phyloP scores from a whole-genome alignment of 352 stramenopile genomes.

The Phytophthora fragariaefolia region DNA sequence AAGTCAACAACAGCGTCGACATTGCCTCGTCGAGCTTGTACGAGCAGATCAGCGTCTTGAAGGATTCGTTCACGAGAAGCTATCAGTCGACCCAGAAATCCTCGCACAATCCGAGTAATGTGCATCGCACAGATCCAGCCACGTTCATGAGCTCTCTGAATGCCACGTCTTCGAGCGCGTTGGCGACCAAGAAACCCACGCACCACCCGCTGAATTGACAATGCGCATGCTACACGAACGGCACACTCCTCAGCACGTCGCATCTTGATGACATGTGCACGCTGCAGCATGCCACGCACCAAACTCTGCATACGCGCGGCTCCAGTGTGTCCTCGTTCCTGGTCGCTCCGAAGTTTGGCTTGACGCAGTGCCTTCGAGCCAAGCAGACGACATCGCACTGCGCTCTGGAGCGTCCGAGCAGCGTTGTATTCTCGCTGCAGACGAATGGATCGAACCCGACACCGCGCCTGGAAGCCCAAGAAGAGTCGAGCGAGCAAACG shows the following conservation, averaged over 20 bases:
- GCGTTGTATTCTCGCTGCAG: slow-evolving; percentile 37
- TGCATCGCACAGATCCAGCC: slow-evolving; percentile 47
- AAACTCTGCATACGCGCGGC: slow-evolving; percentile 51
- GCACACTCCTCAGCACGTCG: slow-evolving; percentile 43
- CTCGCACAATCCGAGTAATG: slow-evolving; percentile 59
- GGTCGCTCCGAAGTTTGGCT: slow-evolving; percentile 7
- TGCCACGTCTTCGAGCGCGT: slow-evolving; percentile 32
- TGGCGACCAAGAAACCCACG: slow-evolving; percentile 56
- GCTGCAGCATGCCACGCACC: slow-evolving; percentile 42
- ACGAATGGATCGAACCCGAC: slow-evolving; percentile 46
- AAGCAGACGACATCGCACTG: slow-evolving; percentile 34
- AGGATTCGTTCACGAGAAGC: slow-evolving; percentile 31
- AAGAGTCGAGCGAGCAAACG: slow-evolving; percentile 41
- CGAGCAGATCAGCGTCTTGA: slow-evolving; percentile 58
- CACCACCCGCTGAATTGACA: slow-evolving; percentile 60
- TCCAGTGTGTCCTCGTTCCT: slow-evolving; percentile 40
- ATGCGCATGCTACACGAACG: slow-evolving; percentile 50
- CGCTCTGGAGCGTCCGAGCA: slow-evolving; percentile 51
- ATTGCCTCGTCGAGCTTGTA: slow-evolving; percentile 60
- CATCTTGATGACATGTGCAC: slow-evolving; percentile 36
- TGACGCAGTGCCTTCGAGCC: slow-evolving; percentile 43
- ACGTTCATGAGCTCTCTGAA: slow-evolving; percentile 36
- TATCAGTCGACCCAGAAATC: slow-evolving; percentile 51
- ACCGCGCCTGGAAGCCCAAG: slow-evolving; percentile 52
- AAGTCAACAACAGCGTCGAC: slow-evolving; percentile 64